phyloP scores from a whole-genome alignment of 2,329 filamentous ascomycete genomes.

The Scedosporium boydii region DNA sequence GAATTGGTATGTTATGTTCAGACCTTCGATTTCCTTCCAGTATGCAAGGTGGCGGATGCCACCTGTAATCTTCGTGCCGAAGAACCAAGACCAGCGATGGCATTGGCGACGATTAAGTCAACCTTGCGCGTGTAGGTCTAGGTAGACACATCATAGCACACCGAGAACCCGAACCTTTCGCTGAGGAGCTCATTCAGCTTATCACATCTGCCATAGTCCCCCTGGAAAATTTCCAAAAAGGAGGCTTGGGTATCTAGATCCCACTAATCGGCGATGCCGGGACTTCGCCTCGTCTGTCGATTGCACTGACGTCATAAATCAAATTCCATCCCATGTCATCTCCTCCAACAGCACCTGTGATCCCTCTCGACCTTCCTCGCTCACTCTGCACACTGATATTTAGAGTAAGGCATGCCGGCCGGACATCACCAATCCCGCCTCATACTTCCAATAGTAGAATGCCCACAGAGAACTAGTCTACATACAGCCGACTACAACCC shows the following conservation, averaged over 20 bases:
- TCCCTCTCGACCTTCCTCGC: too few species aligned
- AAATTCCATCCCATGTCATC: too few species aligned
- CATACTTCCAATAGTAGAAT: too few species aligned
- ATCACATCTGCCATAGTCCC: slow-evolving; percentile 39
- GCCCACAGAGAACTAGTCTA: too few species aligned
- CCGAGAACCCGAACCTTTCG: slow-evolving; percentile 43
- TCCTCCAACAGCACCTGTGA: too few species aligned
- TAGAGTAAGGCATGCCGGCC: too few species aligned
- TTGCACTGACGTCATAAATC: too few species aligned
- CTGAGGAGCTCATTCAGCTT: slow-evolving; percentile 46
- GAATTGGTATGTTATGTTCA: neutral
- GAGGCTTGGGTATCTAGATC: slow-evolving; percentile 68
- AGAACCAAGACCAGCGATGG: slow-evolving; percentile 69
- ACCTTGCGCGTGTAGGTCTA: slow-evolving; percentile 68
- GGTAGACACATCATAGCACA: slow-evolving; percentile 46
- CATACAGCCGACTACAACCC: too few species aligned
- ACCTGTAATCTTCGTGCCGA: slow-evolving; percentile 61
- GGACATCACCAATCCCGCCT: too few species aligned
- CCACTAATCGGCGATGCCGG: too few species aligned
- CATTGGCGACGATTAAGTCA: slow-evolving; percentile 67
- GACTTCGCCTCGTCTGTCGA: too few species aligned
- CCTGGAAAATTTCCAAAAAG: slow-evolving; percentile 32
- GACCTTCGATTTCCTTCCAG: slow-evolving; percentile 74
- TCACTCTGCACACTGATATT: too few species aligned
- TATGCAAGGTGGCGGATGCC: slow-evolving; percentile 67